A percentile compares a stretch with the other conserved stretches of the same genome.
phyloP scores from a whole-genome alignment of 2,329 filamentous ascomycete genomes.

The Pseudocercospora fuligena region DNA sequence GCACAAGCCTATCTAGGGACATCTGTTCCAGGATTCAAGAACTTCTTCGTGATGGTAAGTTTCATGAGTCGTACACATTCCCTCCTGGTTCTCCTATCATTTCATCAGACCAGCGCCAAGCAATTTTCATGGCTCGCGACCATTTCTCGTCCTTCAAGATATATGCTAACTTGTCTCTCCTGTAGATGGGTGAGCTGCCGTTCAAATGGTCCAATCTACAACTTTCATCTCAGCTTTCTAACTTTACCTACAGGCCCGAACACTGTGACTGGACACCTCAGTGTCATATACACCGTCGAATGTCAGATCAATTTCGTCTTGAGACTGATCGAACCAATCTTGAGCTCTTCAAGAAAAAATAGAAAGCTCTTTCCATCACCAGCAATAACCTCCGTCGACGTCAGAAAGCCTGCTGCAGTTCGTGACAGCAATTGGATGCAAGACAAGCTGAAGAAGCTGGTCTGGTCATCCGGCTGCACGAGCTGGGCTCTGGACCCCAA shows the following conservation, averaged over 20 bases:
- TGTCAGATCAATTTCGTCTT: constrained; percentile 58
- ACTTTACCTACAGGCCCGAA: constrained; percentile 48
- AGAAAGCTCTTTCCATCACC: constrained; percentile 37
- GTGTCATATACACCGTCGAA: constrained; percentile 57
- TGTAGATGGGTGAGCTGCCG: not conserved
- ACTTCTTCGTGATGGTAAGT: constrained; percentile 48
- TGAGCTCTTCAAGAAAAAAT: constrained; percentile 41
- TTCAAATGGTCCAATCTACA: not conserved
- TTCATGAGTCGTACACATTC: not conserved
- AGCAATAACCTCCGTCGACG: constrained; percentile 41
- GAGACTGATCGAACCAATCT: constrained; percentile 49
- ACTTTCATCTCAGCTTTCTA: not conserved
- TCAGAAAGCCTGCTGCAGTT: constrained; percentile 44
- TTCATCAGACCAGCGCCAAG: no score
- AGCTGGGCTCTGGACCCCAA: constrained; percentile 58
- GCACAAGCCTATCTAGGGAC: constrained; percentile 57
- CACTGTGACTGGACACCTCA: constrained; percentile 55
- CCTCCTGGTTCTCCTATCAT: no score
- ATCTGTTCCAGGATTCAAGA: constrained; percentile 53
- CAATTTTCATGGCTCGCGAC: no score
- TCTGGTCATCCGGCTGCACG: constrained; percentile 57
- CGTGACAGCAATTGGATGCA: constrained; percentile 49
- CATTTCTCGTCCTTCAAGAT: not conserved
- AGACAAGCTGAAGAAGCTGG: constrained; percentile 47
- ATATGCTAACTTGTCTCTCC: not conserved